Evolutionary conservation across 352 stramenopile genomes (phyloP).

Genomic region (Pythium aristosporum): DNA sequence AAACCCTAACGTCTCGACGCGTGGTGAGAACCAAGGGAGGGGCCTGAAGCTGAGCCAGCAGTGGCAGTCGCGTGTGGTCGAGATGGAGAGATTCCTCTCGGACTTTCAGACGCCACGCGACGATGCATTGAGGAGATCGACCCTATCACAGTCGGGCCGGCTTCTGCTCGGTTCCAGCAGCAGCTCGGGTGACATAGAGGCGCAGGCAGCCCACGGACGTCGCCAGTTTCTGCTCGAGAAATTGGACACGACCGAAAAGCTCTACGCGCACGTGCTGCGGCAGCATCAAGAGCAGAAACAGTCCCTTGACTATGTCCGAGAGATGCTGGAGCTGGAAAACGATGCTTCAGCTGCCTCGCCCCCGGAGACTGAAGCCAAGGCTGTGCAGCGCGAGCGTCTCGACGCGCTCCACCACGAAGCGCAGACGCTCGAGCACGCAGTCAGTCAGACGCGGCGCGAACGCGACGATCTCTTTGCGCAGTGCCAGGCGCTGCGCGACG

Average conservation of each 20-base stretch:
- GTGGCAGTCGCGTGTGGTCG: constrained; percentile 44
- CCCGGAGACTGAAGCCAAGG: constrained; percentile 12
- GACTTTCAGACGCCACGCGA: constrained; percentile 7
- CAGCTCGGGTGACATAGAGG: constrained; percentile 25
- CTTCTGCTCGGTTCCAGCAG: background rate
- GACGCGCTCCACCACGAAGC: constrained; percentile 35
- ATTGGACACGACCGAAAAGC: constrained; percentile 66
- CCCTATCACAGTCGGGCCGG: background rate
- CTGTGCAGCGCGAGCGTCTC: constrained; percentile 10
- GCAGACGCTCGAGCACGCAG: constrained; percentile 25
- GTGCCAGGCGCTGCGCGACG: constrained; percentile 55
- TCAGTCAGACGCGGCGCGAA: constrained; percentile 43
- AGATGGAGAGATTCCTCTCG: constrained; percentile 59
- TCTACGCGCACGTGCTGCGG: constrained; percentile 69
- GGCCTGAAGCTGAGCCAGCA: constrained; percentile 1
- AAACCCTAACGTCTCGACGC: too few relatives aligned
- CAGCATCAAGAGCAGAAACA: constrained; percentile 66
- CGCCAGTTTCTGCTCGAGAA: constrained; percentile 53
- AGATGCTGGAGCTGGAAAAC: constrained; percentile 55
- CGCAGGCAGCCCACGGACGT: constrained; percentile 38
- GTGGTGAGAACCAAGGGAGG: too few relatives aligned
- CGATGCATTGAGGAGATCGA: background rate
- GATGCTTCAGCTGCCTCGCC: constrained; percentile 19
- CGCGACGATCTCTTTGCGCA: constrained; percentile 63
- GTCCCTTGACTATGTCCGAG: constrained; percentile 57